Conservation (phyloP, 202 grass and related monocot species). For the Hordeum pubiflorum region DNA sequence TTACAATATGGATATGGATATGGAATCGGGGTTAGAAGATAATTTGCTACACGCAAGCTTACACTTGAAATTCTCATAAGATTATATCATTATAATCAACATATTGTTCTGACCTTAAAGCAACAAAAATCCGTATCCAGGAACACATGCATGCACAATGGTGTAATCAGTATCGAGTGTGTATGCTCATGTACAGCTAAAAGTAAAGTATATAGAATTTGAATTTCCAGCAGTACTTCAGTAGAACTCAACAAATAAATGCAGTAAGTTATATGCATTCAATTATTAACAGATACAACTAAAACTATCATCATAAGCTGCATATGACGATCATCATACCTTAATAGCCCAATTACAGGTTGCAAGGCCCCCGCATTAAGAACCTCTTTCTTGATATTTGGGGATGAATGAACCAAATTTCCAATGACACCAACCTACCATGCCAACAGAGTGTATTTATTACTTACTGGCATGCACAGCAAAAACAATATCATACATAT, state of each 20-base stretch:
- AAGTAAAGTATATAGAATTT: background rate
- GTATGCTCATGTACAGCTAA: background rate
- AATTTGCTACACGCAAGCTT: conserved; percentile 1
- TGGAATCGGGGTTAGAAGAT: conserved; percentile 13
- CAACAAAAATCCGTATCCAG: background rate
- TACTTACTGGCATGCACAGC: conserved; percentile 8
- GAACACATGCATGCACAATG: conserved; percentile 1
- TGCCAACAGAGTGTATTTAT: conserved; percentile 3
- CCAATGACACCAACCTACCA: conserved; percentile 99
- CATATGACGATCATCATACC: conserved; percentile 45
- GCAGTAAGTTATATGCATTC: background rate
- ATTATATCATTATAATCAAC: conserved; percentile 3
- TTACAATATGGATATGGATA: background rate
- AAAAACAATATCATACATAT: conserved; percentile 14
- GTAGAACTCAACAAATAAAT: conserved; percentile 9
- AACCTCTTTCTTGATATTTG: conserved; percentile 99
- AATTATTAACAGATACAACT: background rate
- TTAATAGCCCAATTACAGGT: conserved; percentile 92
- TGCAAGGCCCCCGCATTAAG: conserved; percentile 85
- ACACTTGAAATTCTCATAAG: background rate
- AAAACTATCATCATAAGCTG: conserved; percentile 17
- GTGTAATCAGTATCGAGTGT: background rate
- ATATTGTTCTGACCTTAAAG: conserved; percentile 17
- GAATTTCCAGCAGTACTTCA: background rate
- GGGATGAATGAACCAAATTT: conserved; percentile 99